Evolutionary conservation across 768 basidiomycete genomes (phyloP), one percentile per base, ranked within the genome.

Genomic region (Tremella fuciformis): DNA sequence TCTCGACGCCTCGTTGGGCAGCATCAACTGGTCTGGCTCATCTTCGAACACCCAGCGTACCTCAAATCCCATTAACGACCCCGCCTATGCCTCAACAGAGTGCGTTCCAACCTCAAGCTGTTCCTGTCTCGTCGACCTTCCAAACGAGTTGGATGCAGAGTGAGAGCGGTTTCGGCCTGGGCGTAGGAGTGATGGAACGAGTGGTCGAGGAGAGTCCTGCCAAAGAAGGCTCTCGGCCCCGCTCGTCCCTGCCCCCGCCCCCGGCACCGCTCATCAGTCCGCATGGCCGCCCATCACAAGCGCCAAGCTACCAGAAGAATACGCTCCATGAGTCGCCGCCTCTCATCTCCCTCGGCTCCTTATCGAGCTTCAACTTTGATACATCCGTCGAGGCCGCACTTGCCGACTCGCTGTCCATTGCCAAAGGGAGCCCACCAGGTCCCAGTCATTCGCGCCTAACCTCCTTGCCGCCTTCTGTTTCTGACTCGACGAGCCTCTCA

Each of bases 1-100:
- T 98, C 29, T 81, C 91, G 18, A 99, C 96, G n/a, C 96, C 96
- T 49, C 84, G 92, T 60, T 99, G 92, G 93, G 83, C 66, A 18
- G 56, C 62, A 13, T 56, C 66, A 9, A 60, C n/a, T 83, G 59
- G 26, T 3, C 56, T 61, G 24, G 59, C 50, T 21, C 71, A 73
- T 55, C 40, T 60, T 13, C 61, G 71, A 13, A 69, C 71, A n/a
- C 71, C 71, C 7, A 65, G 63, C 29, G 63, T 73, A 64, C 71
- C 71, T 4, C 49, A 59, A 39, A 51, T 61, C 24, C 57, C 47
- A 83, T 83, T 71, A 75, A 79, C 25, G 81, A 38, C 41, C n/a
- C 82, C 49, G 77, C 49, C 57, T 2, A 41, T 49, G 26, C 46
- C 65, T 8, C 26, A 19, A 13, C 26, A 60, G 2, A 44, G 58